phyloP scores from a whole-genome alignment of 768 basidiomycete species.

The Tulasnella sp. region DNA sequence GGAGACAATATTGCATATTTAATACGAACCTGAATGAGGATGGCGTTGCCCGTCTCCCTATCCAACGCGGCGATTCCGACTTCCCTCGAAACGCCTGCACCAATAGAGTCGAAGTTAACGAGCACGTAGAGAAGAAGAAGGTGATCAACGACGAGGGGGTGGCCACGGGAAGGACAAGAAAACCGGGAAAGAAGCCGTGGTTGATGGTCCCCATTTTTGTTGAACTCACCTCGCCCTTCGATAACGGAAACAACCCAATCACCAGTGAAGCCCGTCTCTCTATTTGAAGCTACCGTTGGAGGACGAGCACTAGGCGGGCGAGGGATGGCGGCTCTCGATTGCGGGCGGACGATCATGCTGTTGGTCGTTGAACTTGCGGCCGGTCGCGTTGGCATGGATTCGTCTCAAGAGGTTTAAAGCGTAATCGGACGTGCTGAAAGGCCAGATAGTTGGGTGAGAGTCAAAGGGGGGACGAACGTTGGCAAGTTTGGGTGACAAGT shows the following conservation, averaged over 20 bases:
- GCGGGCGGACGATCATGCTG: constrained; percentile 3
- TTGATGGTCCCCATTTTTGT: neutral
- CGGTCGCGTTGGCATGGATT: no score
- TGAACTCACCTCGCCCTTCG: constrained; percentile 50
- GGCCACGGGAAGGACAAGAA: neutral
- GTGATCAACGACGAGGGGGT: no score
- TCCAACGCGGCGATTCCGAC: constrained; percentile 87
- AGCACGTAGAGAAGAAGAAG: no score
- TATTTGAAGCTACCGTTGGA: constrained; percentile 62
- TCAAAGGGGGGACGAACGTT: no score
- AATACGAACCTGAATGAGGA: constrained; percentile 71
- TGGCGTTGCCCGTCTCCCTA: constrained; percentile 71
- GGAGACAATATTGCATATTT: constrained; percentile 1
- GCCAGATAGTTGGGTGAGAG: no score
- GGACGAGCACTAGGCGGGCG: constrained; percentile 64
- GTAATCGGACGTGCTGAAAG: no score
- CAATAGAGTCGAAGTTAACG: no score
- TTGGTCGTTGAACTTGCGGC: no score
- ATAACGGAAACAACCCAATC: constrained; percentile 70
- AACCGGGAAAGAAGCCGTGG: neutral
- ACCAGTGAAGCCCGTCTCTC: constrained; percentile 51
- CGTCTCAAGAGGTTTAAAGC: no score
- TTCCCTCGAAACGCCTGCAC: constrained; percentile 66
- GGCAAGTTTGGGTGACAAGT: no score
- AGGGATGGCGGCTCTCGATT: constrained; percentile 39